Conservation (phyloP, 257 asterid species). For the Przewalskia tangutica region DNA sequence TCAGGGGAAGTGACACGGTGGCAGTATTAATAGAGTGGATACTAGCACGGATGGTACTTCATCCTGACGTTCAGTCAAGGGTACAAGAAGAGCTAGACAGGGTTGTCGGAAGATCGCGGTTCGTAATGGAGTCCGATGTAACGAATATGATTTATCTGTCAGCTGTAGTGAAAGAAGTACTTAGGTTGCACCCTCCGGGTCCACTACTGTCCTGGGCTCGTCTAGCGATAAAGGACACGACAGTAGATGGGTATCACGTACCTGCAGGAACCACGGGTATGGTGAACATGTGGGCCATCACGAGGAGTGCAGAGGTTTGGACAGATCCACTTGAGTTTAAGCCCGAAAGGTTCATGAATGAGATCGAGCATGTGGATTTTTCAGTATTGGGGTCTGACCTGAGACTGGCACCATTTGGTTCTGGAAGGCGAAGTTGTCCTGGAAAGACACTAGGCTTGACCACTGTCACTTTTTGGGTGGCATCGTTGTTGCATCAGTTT, state of each 20-base stretch:
- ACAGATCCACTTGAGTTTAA: conserved; percentile 11
- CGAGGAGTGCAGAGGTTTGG: conserved; percentile 16
- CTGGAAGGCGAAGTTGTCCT: conserved; percentile 22
- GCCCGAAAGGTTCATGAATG: conserved; percentile 13
- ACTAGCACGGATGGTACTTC: conserved; percentile 18
- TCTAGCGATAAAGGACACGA: conserved; percentile 3
- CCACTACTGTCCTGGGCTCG: conserved; percentile 30
- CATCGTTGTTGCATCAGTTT: conserved; percentile 12
- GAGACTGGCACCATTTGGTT: conserved; percentile 31
- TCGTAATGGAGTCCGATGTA: conserved; percentile 13
- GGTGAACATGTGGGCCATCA: conserved; percentile 38
- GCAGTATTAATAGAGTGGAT: conserved; percentile 28
- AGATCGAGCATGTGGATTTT: neutral
- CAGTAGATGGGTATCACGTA: conserved; percentile 5
- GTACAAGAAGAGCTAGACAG: conserved; percentile 15
- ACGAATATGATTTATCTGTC: conserved; percentile 5
- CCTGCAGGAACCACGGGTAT: conserved; percentile 22
- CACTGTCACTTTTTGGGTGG: conserved; percentile 26
- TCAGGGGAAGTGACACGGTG: conserved; percentile 28
- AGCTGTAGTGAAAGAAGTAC: conserved; percentile 25
- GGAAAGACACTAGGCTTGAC: conserved; percentile 23
- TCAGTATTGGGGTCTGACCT: conserved; percentile 18
- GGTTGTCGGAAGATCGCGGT: neutral
- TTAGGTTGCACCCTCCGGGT: conserved; percentile 29
- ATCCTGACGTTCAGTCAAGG: conserved; percentile 16